phyloP scores from a whole-genome alignment of 495 filamentous ascomycete species.

The Xeromyces bisporus region DNA sequence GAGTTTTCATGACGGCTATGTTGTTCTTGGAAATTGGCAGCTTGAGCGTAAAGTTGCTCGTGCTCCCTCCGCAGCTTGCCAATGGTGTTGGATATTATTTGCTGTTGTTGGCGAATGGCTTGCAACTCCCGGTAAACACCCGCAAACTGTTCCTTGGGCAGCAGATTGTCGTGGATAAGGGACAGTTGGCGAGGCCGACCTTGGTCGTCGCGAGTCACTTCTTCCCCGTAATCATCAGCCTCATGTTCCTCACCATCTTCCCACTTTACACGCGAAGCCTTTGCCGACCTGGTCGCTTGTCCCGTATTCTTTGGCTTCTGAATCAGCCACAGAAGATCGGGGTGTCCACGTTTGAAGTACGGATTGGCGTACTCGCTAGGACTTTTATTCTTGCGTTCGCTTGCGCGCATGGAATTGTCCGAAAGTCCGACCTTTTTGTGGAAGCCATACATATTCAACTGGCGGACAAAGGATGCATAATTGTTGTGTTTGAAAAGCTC shows the following conservation, averaged over 20 bases:
- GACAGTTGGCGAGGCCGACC: constrained; percentile 24
- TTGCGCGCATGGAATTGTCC: constrained; percentile 93
- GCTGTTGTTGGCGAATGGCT: constrained; percentile 67
- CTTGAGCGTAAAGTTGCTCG: constrained; percentile 76
- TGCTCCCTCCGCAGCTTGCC: constrained; percentile 66
- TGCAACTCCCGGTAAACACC: constrained; percentile 65
- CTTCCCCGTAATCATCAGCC: constrained; percentile 51
- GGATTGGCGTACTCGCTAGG: constrained; percentile 96
- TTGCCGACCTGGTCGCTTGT: constrained; percentile 31
- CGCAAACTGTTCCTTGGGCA: constrained; percentile 65
- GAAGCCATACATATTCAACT: constrained; percentile 99
- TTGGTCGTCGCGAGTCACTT: constrained; percentile 20
- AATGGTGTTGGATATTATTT: constrained; percentile 64
- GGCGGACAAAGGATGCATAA: constrained; percentile 95
- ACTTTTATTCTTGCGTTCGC: constrained; percentile 90
- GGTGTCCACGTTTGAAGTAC: constrained; percentile 85
- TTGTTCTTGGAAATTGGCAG: constrained; percentile 71
- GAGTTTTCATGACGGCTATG: constrained; percentile 95
- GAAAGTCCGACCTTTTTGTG: constrained; percentile 96
- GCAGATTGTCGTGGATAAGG: constrained; percentile 22
- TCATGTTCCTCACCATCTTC: constrained; percentile 53
- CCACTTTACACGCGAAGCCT: constrained; percentile 42
- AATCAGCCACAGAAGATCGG: constrained; percentile 91
- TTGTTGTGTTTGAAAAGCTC: constrained; percentile 99
- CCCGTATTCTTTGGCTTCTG: constrained; percentile 75